phyloP scores from a whole-genome alignment of 2,329 filamentous ascomycete genomes.

The Cercospora citrullina region DNA sequence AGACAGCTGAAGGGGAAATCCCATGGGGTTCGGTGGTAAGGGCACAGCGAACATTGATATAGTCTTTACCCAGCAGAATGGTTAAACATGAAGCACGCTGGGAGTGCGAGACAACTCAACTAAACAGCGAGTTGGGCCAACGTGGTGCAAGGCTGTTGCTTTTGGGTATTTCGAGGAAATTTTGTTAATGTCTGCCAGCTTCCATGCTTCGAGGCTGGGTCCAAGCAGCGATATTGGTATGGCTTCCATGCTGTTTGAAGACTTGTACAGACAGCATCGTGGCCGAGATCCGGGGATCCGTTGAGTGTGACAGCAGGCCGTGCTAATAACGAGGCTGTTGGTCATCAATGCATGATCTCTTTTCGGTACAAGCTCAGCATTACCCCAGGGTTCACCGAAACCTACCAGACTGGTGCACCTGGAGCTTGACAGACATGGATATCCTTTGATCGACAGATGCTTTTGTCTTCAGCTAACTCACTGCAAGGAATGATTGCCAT shows the following conservation, averaged over 20 bases:
- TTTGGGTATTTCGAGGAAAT: neutral
- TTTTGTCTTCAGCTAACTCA: neutral
- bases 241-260: neutral
- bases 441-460: neutral
- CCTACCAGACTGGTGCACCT: neutral
- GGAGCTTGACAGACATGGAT: neutral
- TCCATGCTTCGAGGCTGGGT: neutral
- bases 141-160: neutral
- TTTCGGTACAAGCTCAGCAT: neutral
- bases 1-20: slow-evolving; percentile 5
- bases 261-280: neutral
- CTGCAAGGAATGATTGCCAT: neutral
- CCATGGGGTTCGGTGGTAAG: slow-evolving; percentile 4
- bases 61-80: neutral
- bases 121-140: neutral
- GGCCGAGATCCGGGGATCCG: neutral
- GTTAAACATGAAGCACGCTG: neutral
- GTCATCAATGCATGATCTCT: slow-evolving; percentile 5
- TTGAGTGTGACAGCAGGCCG: neutral
- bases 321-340: neutral
- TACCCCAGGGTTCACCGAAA: neutral
- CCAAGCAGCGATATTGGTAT: neutral
- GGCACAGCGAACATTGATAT: slow-evolving; percentile 6
- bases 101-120: neutral
- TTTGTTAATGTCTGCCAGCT: neutral